Evolutionary conservation across 1,284 basidiomycete species (phyloP).

Genomic region (Puccinia horiana): DNA sequence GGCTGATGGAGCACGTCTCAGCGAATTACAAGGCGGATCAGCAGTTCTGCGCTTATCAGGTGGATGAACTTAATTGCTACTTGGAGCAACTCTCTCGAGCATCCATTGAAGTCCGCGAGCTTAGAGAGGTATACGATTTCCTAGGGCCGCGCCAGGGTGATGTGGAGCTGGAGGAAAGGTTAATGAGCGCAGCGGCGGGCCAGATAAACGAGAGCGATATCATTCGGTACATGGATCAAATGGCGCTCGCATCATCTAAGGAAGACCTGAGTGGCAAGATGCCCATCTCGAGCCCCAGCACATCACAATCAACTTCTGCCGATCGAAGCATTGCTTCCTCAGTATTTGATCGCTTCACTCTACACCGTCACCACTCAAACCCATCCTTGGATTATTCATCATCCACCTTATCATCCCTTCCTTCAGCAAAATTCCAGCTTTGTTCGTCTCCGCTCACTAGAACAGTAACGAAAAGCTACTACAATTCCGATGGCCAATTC

Average conservation of each 20-base stretch:
- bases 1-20: neutral
- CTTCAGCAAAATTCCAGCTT: neutral
- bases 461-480: neutral
- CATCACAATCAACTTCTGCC: neutral
- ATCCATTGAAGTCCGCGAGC: conserved; percentile 3
- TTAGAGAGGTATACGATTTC: conserved; percentile 5
- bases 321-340: neutral
- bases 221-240: neutral
- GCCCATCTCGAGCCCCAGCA: neutral
- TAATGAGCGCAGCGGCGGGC: too few relatives aligned
- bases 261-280: neutral
- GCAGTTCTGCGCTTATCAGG: conserved; percentile 2
- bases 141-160: conserved; percentile 14
- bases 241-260: neutral
- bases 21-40: conserved; percentile 6
- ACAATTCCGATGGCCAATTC: conserved; percentile 15
- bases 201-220: neutral
- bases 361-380: neutral
- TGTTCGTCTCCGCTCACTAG: neutral
- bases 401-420: neutral
- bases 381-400: neutral
- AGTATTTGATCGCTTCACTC: neutral
- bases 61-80: conserved; percentile 3
- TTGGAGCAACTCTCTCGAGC: neutral
- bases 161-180: neutral